These are phyloP conservation scores for Quercus variabilis DNA, from an alignment of 306 rosid genomes.

Conservation along the genomic window DNA sequence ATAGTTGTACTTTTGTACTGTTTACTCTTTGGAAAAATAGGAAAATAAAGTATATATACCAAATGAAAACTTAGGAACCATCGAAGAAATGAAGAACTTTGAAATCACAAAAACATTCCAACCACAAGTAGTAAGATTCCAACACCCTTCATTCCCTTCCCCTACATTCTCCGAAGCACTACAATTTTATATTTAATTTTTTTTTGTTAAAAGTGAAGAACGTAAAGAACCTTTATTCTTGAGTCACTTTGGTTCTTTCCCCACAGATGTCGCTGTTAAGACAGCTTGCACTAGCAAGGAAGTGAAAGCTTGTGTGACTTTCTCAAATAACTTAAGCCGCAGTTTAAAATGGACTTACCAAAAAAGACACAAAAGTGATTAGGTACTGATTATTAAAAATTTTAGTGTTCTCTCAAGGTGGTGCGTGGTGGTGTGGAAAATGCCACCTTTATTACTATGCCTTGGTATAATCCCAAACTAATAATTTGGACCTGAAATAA, in stretches of 20 bases:
- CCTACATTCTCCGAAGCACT: constrained; percentile 1
- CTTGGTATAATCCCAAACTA: neutral
- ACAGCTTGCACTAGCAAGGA: constrained; percentile 20
- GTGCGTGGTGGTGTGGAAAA: neutral
- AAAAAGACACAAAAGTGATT: neutral
- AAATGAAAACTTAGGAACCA: too few species aligned
- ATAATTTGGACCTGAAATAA: neutral
- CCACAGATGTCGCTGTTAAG: constrained; percentile 44
- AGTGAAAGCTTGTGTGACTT: neutral
- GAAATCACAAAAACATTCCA: neutral
- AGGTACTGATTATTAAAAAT: neutral
- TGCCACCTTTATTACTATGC: neutral
- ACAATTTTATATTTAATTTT: neutral
- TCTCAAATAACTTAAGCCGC: neutral
- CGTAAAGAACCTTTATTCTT: constrained; percentile 23
- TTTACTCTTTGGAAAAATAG: too few species aligned
- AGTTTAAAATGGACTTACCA: neutral
- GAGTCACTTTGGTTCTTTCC: constrained; percentile 22
- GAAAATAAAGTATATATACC: too few species aligned
- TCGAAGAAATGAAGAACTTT: neutral
- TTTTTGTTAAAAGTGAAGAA: constrained; percentile 24
- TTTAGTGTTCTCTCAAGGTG: neutral
- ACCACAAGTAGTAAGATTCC: neutral
- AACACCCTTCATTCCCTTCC: neutral
- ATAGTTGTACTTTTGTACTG: too few species aligned